Percentiles rank a stretch among this genome's conserved stretches.
Conservation (phyloP, 1,284 basidiomycete species). For the Ganoderma lingzhi region DNA sequence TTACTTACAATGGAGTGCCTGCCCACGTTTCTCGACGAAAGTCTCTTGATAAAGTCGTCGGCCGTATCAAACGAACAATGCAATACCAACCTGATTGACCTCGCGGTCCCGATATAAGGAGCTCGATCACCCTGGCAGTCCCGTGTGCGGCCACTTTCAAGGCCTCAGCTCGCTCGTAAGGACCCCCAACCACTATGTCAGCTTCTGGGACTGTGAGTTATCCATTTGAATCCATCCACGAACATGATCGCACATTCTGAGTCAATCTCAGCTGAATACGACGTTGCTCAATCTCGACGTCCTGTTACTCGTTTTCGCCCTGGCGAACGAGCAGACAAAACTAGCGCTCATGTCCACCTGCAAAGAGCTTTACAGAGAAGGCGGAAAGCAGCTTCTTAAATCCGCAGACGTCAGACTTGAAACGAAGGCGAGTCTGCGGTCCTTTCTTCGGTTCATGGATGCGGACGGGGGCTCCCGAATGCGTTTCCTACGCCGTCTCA, state of each 20-base stretch:
- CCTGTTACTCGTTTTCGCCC: neutral
- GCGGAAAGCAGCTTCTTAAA: neutral
- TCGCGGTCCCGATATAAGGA: too few species aligned
- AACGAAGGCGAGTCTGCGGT: neutral
- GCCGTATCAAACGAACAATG: too few species aligned
- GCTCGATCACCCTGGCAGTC: too few species aligned
- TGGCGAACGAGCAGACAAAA: neutral
- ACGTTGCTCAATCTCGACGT: neutral
- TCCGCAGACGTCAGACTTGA: neutral
- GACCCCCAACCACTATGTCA: too few species aligned
- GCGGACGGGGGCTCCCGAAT: neutral
- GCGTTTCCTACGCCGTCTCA: neutral
- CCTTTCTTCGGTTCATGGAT: neutral
- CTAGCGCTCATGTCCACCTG: neutral
- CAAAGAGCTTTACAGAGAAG: neutral
- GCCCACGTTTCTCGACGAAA: too few species aligned
- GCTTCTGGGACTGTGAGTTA: too few species aligned
- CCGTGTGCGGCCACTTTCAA: too few species aligned
- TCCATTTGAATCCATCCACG: too few species aligned
- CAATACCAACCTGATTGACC: too few species aligned
- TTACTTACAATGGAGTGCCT: too few species aligned
- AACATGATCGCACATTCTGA: neutral
- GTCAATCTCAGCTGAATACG: neutral
- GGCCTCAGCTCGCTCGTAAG: too few species aligned
- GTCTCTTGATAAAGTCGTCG: too few species aligned